phyloP scores from a whole-genome alignment of 1,284 basidiomycete genomes.

The Hymenochaete sp. region DNA sequence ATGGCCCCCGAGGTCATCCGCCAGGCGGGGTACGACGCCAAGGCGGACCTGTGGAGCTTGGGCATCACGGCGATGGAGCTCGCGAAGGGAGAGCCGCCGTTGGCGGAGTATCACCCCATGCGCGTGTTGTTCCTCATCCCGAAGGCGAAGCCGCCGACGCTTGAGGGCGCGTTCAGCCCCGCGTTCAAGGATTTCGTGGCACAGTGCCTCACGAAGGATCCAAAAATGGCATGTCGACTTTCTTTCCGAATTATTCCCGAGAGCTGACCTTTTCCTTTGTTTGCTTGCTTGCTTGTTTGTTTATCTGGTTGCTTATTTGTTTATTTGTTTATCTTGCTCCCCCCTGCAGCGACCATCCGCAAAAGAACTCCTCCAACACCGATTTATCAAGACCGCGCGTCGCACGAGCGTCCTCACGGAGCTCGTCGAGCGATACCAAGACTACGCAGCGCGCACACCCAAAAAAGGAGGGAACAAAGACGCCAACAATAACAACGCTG shows the following conservation, averaged over 20 bases:
- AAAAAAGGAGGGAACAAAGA: constrained; percentile 29
- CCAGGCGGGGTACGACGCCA: constrained; percentile 97
- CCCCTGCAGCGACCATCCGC: constrained; percentile 75
- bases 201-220: constrained; percentile 89
- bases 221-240: constrained; percentile 61
- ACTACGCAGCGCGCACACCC: constrained; percentile 53
- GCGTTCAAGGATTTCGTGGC: constrained; percentile 92
- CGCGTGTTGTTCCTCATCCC: constrained; percentile 98
- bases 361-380: constrained; percentile 91
- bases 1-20: constrained; percentile 99
- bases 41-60: constrained; percentile 96
- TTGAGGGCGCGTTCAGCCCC: constrained; percentile 86
- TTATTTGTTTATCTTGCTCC: not conserved
- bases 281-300: not conserved
- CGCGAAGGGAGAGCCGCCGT: constrained; percentile 95
- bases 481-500: not conserved
- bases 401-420: constrained; percentile 93
- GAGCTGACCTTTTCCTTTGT: not conserved
- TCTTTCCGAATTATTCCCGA: constrained; percentile 11
- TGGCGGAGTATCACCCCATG: constrained; percentile 98
- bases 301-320: constrained; percentile 14
- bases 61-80: constrained; percentile 97
- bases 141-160: constrained; percentile 88
- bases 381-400: constrained; percentile 90
- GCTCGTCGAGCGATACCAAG: constrained; percentile 83